Evolutionary conservation across 2,329 filamentous ascomycete genomes (phyloP).

Genomic region (Alternaria arbusti): DNA sequence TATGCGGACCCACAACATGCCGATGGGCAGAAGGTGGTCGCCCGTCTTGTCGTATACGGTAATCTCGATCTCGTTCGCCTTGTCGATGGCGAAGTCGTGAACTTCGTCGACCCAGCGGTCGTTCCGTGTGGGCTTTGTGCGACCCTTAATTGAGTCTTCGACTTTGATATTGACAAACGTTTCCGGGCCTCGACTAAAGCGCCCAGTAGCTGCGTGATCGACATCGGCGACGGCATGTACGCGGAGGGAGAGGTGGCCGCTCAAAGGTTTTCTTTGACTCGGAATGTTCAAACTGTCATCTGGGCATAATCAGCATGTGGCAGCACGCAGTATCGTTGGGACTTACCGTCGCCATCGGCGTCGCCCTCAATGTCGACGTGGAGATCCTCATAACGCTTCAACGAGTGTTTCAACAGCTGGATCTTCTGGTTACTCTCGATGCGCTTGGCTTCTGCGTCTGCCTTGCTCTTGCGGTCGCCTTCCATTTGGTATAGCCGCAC

Average conservation of each 20-base stretch:
- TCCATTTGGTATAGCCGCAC: conserved; percentile 97
- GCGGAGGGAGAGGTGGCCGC: conserved; percentile 84
- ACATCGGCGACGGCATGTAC: conserved; percentile 92
- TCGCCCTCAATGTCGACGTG: conserved; percentile 88
- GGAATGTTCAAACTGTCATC: conserved; percentile 97
- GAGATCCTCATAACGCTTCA: conserved; percentile 96
- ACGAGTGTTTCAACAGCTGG: conserved; percentile 88
- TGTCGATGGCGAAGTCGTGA: conserved; percentile 93
- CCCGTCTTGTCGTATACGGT: conserved; percentile 95
- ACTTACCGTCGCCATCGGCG: conserved; percentile 77
- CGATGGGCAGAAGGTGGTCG: conserved; percentile 90
- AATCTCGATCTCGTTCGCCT: conserved; percentile 97
- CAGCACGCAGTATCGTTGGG: background rate
- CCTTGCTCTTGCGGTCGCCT: conserved; percentile 92
- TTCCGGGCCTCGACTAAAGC: conserved; percentile 89
- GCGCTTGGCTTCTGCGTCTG: conserved; percentile 85
- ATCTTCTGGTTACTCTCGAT: conserved; percentile 99
- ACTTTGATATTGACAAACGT: conserved; percentile 97
- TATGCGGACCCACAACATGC: conserved; percentile 93
- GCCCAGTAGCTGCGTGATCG: conserved; percentile 81
- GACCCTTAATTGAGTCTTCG: conserved; percentile 88
- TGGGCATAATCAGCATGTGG: conserved; percentile 52
- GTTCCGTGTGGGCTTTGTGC: conserved; percentile 82
- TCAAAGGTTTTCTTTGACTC: conserved; percentile 94
- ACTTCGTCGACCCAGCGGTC: conserved; percentile 92